Evolutionary conservation across 116 monocot genomes (phyloP), one percentile per base, ranked within the genome.

Genomic region (Papilionanthe hybrid): DNA sequence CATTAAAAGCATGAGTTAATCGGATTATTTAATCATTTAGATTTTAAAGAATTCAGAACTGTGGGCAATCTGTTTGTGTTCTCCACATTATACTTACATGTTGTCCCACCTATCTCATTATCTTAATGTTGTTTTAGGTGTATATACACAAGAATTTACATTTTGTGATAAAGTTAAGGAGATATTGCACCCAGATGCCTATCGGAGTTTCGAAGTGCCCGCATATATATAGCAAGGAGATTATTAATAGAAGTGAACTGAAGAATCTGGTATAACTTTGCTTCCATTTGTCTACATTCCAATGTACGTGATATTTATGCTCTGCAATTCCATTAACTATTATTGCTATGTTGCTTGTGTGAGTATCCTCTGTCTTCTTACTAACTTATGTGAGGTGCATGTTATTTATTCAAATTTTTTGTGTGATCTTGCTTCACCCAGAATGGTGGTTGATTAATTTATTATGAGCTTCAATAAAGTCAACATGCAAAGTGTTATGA

Each of bases 161-260:
- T 92, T 86, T 76, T 88, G 82, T 60, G 88, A 92, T 68, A 90
- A 88, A 86, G 90, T 92, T 47, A 92, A 92, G 85, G 90, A 88
- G 79, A 90, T 81, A 55, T 49, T 92, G 79, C 80, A 88, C 63
- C 71, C 82, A 60, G 89, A 86, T 1, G 73, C 81, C 42, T 89
- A 92, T 76, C 92, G 69, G 92, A 89, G 77, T 92, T 92, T 76
- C 78, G 76, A 92, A 92, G 84, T 90, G 88, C 81, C 84, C 90
- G 77, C 74, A 90, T 55, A 90, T 92, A 77, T 90, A 84, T 76
- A 90, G 81, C 77, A 76, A 89, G 72, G 92, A 90, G 80, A 90
- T 92, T 60, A 90, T 92, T 83, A 85, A 74, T 37, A 87, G 84
- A 79, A 75, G 11, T 81, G 92, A 92, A 84, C 75, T 92, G 44